Evolutionary conservation across 768 basidiomycete species (phyloP), one percentile per base, ranked within the genome.

Genomic region (Kockovaella imperatae): DNA sequence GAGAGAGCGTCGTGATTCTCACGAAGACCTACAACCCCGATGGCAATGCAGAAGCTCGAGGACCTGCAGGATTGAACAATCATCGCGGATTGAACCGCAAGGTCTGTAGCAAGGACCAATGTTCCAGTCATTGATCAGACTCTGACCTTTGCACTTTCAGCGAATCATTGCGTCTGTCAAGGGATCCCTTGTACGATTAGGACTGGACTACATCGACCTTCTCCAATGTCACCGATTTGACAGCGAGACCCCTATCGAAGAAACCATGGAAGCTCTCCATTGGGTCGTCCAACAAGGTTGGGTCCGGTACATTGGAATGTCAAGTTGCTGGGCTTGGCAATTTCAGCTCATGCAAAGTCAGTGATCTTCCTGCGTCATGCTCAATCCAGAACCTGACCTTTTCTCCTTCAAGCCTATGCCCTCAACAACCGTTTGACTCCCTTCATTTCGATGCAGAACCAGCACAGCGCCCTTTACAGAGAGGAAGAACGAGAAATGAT

Each of bases 1-100:
- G 84, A 2, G 81, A 82, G 17, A 79, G 82, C 54, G 80, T 87
- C 32, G 84, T 87, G n/a, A 78, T 87, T n/a, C 76, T 86, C 75
- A 85, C 85, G 36, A 86, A 87, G 73, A 81, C 57, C 1, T 60
- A 52, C 36, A 49, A 45, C 17, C 42, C 56, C 0, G 56, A 56
- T 35, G 62, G 57, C 2, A 56, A 49, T 5, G 30, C 44, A 11
- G 60, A 60, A 35, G 57, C 50, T 18, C 39, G 54, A 34, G 62
- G 62, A 18, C 62, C 62, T 24, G 62, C 63, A 1, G 63, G 63
- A 17, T 49, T 45, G 42, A 46, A 46, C 34, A 67, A 67, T 43
- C 53, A 64, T 15, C 49, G 44, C 4, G 59, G 62, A 7, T 39
- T 65, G 31, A 51, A 39, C 30, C 42, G 63, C 28, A 68, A 64